Evolutionary conservation across 1,284 basidiomycete species (phyloP).

Genomic region (Singerocomus inundabilis): DNA sequence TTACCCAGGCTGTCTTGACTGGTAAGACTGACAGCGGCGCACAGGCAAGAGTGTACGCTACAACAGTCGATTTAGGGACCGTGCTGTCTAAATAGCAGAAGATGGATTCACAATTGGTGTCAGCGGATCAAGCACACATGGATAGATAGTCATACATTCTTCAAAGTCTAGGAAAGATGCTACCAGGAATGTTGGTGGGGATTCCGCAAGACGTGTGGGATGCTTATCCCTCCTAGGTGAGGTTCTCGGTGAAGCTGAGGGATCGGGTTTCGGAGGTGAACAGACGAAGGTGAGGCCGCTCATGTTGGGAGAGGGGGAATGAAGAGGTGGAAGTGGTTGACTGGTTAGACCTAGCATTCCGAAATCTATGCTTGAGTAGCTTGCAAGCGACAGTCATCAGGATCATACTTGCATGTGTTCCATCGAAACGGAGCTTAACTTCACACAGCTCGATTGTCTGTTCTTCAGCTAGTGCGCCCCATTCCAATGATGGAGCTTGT

Average conservation of each 20-base stretch:
- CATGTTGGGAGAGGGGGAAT: slow-evolving; percentile 38
- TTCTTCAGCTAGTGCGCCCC: slow-evolving; percentile 65
- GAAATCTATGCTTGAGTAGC: slow-evolving; percentile 12
- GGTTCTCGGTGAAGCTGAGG: slow-evolving; percentile 27
- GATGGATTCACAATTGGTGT: neutral
- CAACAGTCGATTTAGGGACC: slow-evolving; percentile 48
- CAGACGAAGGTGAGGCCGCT: slow-evolving; percentile 48
- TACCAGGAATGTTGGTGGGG: slow-evolving; percentile 45
- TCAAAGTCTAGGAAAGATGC: slow-evolving; percentile 57
- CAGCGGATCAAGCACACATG: neutral
- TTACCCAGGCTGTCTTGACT: slow-evolving; percentile 35
- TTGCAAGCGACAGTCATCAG: neutral
- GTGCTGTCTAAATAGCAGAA: slow-evolving; percentile 39
- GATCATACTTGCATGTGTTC: slow-evolving; percentile 40
- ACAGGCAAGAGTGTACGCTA: slow-evolving; percentile 40
- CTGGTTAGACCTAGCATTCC: slow-evolving; percentile 39
- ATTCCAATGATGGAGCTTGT: slow-evolving; percentile 42
- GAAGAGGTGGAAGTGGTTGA: slow-evolving; percentile 46
- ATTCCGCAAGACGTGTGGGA: slow-evolving; percentile 27
- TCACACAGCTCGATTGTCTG: slow-evolving; percentile 60
- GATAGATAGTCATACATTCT: slow-evolving; percentile 48
- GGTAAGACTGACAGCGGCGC: slow-evolving; percentile 16
- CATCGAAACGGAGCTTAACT: slow-evolving; percentile 51
- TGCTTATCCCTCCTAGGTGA: slow-evolving; percentile 34
- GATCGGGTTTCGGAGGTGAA: slow-evolving; percentile 32